These are phyloP conservation scores for Auxenochlorella pyrenoidosa DNA, from an alignment of 139 green algal species.

Conservation along the genomic window DNA sequence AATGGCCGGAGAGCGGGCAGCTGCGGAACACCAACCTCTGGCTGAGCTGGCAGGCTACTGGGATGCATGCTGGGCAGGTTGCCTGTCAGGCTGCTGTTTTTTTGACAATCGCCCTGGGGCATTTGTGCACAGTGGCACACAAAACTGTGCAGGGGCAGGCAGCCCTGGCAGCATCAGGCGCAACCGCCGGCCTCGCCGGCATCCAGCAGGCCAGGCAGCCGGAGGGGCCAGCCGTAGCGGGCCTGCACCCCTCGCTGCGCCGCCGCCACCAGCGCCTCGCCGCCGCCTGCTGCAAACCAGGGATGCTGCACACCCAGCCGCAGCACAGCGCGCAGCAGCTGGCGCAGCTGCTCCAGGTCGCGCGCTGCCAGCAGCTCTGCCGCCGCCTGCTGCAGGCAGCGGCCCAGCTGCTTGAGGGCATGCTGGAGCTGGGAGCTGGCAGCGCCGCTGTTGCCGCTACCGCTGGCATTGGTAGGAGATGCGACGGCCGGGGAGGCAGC, in stretches of 20 bases:
- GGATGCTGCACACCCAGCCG: neutral
- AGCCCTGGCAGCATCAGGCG: too few species aligned
- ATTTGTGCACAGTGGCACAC: too few species aligned
- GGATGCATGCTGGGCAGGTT: too few species aligned
- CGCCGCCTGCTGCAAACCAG: neutral
- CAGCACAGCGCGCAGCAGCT: constrained; percentile 28
- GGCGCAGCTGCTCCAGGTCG: constrained; percentile 36
- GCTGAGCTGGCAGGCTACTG: too few species aligned
- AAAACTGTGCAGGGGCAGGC: too few species aligned
- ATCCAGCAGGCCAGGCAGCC: constrained; percentile 13
- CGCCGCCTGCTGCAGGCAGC: constrained; percentile 11
- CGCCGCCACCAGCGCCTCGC: neutral
- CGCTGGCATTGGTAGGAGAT: too few species aligned
- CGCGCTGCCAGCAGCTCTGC: neutral
- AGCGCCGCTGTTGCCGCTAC: neutral
- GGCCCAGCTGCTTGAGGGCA: neutral
- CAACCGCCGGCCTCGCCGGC: constrained; percentile 36
- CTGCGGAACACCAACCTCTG: too few species aligned
- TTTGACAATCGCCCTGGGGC: too few species aligned
- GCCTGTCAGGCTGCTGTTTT: too few species aligned
- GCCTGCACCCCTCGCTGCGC: neutral
- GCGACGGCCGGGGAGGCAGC: neutral
- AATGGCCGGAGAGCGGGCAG: too few species aligned
- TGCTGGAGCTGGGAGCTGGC: neutral
- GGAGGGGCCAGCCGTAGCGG: constrained; percentile 21